Evolutionary conservation across 1,284 basidiomycete genomes (phyloP).

Genomic region (Puccinia triticina): DNA sequence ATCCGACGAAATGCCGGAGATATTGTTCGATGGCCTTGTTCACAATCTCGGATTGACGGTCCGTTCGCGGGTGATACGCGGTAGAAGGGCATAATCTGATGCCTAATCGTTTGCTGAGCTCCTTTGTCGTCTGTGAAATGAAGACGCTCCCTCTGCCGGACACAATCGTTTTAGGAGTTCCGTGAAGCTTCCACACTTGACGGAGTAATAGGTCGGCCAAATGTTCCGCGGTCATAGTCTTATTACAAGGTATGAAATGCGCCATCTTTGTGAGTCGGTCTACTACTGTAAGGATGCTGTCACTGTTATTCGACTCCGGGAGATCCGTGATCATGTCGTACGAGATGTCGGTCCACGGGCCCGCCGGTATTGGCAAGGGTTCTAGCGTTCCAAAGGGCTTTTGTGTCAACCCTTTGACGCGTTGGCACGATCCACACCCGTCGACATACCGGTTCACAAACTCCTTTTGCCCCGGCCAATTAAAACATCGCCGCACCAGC

Average conservation of each 20-base stretch:
- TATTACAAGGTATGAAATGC: not conserved
- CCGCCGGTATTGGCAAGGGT: too few species aligned
- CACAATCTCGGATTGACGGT: conserved; percentile 28
- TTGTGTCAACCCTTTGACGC: too few species aligned
- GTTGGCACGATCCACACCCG: too few species aligned
- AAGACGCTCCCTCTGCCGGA: conserved; percentile 17
- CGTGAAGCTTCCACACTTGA: not conserved
- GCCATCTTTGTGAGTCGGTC: conserved; percentile 19
- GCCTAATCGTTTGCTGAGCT: not conserved
- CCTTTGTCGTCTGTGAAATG: not conserved
- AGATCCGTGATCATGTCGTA: too few species aligned
- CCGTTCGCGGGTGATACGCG: conserved; percentile 14
- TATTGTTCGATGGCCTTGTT: too few species aligned
- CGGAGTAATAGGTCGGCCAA: not conserved
- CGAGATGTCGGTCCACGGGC: too few species aligned
- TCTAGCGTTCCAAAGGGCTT: too few species aligned
- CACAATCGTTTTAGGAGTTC: conserved; percentile 24
- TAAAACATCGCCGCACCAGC: too few species aligned
- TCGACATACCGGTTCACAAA: too few species aligned
- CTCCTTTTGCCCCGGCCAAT: too few species aligned
- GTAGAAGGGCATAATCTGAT: conserved; percentile 4
- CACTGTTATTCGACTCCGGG: not conserved
- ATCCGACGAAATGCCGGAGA: too few species aligned
- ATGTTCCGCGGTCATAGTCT: not conserved
- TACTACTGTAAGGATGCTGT: conserved; percentile 24